Evolutionary conservation across 768 basidiomycete species (phyloP).

Genomic region (Boletus barrowsii): DNA sequence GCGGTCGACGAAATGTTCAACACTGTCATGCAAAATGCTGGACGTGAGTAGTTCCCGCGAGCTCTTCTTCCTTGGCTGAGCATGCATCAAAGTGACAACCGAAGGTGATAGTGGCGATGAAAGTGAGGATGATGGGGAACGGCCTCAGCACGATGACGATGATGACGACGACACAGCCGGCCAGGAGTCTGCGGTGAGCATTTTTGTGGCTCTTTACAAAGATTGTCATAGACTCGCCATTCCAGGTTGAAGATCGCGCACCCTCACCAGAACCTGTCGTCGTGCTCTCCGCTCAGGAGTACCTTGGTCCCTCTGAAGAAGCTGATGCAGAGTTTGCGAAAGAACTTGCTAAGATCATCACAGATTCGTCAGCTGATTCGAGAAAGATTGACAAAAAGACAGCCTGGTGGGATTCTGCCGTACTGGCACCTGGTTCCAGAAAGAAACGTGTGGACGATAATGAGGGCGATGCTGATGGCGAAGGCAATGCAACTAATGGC

Average conservation of each 20-base stretch:
- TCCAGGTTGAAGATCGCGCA: slow-evolving; percentile 59
- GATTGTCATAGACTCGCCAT: not conserved
- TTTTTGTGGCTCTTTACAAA: not conserved
- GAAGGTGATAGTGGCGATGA: slow-evolving; percentile 49
- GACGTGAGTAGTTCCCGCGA: slow-evolving; percentile 38
- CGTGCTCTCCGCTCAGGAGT: slow-evolving; percentile 67
- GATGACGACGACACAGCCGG: slow-evolving; percentile 56
- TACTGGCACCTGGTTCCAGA: slow-evolving; percentile 61
- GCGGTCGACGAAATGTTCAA: slow-evolving; percentile 92
- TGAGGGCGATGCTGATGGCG: slow-evolving; percentile 48
- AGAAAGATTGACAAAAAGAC: slow-evolving; percentile 88
- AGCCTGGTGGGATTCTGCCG: slow-evolving; percentile 87
- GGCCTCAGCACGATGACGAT: slow-evolving; percentile 51
- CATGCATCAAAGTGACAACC: slow-evolving; percentile 26
- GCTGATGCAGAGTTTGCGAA: slow-evolving; percentile 92
- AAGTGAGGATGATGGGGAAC: slow-evolving; percentile 45
- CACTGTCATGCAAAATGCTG: slow-evolving; percentile 56
- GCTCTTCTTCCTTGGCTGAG: slow-evolving; percentile 13
- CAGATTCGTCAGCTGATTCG: slow-evolving; percentile 78
- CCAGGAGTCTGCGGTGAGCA: slow-evolving; percentile 54
- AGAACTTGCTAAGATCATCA: slow-evolving; percentile 93
- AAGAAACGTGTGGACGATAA: slow-evolving; percentile 64
- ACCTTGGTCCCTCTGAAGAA: slow-evolving; percentile 80
- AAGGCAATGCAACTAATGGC: slow-evolving; percentile 30
- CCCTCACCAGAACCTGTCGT: slow-evolving; percentile 83